Base-by-base conservation (phyloP, 2,329 filamentous ascomycete genomes). In the Venturia carpophila region DNA sequence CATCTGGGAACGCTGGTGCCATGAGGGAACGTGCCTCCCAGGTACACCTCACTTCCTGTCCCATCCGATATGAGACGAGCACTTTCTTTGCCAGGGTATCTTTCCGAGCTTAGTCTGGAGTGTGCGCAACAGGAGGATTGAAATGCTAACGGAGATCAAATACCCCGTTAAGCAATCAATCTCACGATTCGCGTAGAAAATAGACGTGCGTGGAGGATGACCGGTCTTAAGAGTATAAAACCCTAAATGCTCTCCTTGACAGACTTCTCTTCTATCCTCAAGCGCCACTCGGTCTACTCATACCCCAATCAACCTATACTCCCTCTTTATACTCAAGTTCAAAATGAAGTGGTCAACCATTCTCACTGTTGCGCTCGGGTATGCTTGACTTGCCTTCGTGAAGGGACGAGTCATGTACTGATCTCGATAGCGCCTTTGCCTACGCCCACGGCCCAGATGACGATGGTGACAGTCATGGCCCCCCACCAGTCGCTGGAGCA, bases 321-420 rank as follows among this genome's bases (percentile, higher is more conserved):
- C 21, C 42, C 52, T 47, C 11, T 34, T 15, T 13, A 3, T 5
- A 6, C 37, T 19, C 24, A 24, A 49, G 17, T 27, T 49, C 15
- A 63, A 21, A 49, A 63, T 63, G 62, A 63, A 63, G 62, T 55
- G 39, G 42, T 63, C 62, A 37, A 42, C 55, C 43, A 24, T 63
- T 21, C 43, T 63, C 43, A 45, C 43, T 34, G 13, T 45, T 41
- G 42, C 45, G 42, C 62, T 63, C 5, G 39, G 60, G 60, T 61
- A 61, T 42, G 39, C n/a, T 42, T 17, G 27, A 45, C 7, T 43
- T 15, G 5, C 39, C 10, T n/a, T 17, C n/a, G 24, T 19, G 37
- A 9, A 39, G 6, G 21, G 6, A 27, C 3, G 15, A 27, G n/a
- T 17, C 1, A 27, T 9, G 15, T 43, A 43, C 39, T 61, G n/a